phyloP scores from a whole-genome alignment of 768 basidiomycete genomes.

The Russula brevipes region DNA sequence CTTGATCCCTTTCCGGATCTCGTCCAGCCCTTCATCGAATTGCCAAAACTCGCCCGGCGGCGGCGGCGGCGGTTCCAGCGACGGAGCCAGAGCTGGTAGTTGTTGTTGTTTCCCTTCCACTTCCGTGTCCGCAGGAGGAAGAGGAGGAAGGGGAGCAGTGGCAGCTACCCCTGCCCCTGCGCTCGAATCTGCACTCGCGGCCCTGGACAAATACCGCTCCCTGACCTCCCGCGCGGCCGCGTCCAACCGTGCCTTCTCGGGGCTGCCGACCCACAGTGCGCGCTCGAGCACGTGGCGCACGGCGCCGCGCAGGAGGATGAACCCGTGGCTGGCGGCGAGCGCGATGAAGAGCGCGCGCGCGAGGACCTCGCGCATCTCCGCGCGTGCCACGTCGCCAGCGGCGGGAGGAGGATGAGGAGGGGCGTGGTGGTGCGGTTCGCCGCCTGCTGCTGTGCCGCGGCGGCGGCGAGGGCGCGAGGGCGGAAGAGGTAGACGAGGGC shows the following conservation, averaged over 20 bases:
- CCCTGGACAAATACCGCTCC: conserved; percentile 35
- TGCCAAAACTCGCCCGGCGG: conserved; percentile 50
- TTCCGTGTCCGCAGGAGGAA: not conserved
- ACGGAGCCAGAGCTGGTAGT: not conserved
- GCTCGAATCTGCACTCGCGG: not conserved
- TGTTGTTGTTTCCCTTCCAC: not conserved
- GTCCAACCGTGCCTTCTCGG: conserved; percentile 56
- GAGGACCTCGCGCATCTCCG: conserved; percentile 24
- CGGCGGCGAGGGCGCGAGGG: conserved; percentile 30
- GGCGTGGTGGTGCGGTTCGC: too few species aligned
- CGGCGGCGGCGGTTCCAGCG: not conserved
- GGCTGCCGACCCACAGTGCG: conserved; percentile 70
- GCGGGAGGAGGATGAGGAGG: too few species aligned
- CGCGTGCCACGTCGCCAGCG: not conserved
- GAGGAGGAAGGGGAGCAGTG: not conserved
- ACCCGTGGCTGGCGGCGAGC: conserved; percentile 83
- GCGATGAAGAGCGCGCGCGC: conserved; percentile 46
- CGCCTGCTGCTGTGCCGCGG: too few species aligned
- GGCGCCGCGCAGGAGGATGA: conserved; percentile 55
- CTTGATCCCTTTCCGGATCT: conserved; percentile 63
- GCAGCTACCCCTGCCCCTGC: not conserved
- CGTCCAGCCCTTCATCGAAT: conserved; percentile 67
- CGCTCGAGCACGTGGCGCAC: conserved; percentile 69
- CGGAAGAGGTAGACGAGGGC: conserved; percentile 90
- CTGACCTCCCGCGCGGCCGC: conserved; percentile 52